Base-by-base conservation (phyloP, 495 filamentous ascomycete genomes). In the Aspergillus nanangensis region DNA sequence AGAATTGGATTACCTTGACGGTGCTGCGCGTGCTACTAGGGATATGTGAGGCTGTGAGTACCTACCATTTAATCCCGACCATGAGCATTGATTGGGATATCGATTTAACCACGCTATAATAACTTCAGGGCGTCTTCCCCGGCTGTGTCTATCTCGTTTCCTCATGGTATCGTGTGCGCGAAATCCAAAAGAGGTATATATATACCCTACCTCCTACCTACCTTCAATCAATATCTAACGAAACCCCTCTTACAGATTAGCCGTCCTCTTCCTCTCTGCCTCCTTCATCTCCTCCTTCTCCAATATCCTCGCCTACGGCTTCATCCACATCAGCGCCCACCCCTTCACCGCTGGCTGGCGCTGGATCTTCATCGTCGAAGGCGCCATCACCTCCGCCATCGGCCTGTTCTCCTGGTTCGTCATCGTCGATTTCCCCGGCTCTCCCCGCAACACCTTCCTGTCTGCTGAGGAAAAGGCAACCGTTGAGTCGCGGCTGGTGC, bases 361-460 rank as follows among this genome's bases (percentile, higher is more conserved):
- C 11, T 39, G 35, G 34, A 24, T 47, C 2, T 47, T 38, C 11
- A 47, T 47, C 13, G 22, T 47, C 22, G 35, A 47, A 24, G 44
- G 44, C 0, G 18, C 32, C 2, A 18, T 39, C 19, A 47, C 21
- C 19, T 11, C 17, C 19, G 35, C 32, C 5, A 2, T 38, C 13
- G 25, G 7, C 7, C 5, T 29, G 5, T 5, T 29, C 7, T 29
- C 25, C 5, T 29, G 25, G 25, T 29, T 29, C 25, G 11, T 29
- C 5, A 29, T 29, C 25, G 25, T 29, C 25, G 25, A 29, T 11
- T 29, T 29, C 25, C 25, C 25, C 11, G 25, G 25, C 25, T 29
- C 25, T 5, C 5, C 7, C 7, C 25, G 25, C 7, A 29, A 29
- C 11, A 29, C 25, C 11, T 29, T 29, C 25, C 25, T 29, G 25